Conservation (phyloP, 2,329 filamentous ascomycete genomes). For the Fusarium praegraminearum region DNA sequence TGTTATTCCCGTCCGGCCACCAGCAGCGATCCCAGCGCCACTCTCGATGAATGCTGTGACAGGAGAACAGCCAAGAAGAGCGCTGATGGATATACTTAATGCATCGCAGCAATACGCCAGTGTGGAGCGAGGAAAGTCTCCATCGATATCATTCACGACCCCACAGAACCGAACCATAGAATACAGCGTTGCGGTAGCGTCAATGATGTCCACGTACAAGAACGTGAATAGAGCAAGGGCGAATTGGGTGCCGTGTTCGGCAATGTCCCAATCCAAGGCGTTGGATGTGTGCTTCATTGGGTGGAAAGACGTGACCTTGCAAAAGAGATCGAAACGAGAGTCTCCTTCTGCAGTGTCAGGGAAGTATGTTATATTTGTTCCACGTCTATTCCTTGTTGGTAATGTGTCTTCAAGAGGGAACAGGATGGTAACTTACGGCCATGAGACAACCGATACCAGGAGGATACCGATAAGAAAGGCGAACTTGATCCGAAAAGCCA, state of each 20-base stretch:
- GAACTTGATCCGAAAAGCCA: conserved; percentile 84
- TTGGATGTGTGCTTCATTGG: conserved; percentile 73
- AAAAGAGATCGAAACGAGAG: conserved; percentile 81
- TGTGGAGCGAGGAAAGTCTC: too few species aligned
- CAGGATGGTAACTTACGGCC: conserved; percentile 68
- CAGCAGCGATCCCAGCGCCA: too few species aligned
- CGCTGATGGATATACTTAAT: too few species aligned
- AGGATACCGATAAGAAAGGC: conserved; percentile 83
- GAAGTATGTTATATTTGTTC: conserved; percentile 79
- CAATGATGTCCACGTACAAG: conserved; percentile 79
- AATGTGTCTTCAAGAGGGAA: accelerated
- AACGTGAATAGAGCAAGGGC: conserved; percentile 80
- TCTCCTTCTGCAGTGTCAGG: conserved; percentile 75
- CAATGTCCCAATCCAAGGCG: conserved; percentile 77
- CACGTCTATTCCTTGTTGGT: conserved; percentile 19
- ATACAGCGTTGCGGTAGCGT: conserved; percentile 77
- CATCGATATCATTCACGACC: too few species aligned
- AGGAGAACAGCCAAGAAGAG: too few species aligned
- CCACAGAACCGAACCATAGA: conserved; percentile 44
- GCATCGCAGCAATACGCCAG: too few species aligned
- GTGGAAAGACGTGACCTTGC: conserved; percentile 81
- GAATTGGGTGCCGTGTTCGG: conserved; percentile 71
- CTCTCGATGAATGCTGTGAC: too few species aligned
- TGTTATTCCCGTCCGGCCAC: too few species aligned
- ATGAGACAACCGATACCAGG: conserved; percentile 83